Evolutionary conservation across 2,329 filamentous ascomycete genomes (phyloP), one percentile per base, ranked within the genome.

Genomic region (Trichoderma brevicompactum): DNA sequence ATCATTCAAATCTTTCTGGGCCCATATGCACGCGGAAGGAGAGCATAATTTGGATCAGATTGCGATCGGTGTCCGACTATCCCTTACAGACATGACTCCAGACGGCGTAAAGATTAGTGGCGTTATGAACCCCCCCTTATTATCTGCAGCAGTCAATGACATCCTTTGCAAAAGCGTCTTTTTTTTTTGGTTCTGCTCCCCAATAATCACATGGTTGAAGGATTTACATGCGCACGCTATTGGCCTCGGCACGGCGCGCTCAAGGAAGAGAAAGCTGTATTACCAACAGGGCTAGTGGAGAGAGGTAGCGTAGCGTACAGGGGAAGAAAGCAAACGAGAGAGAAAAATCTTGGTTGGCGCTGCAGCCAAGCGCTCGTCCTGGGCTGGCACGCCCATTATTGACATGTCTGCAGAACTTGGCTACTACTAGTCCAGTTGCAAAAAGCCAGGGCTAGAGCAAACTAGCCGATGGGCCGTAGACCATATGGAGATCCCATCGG

Each of bases 401-500:
- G 63, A 65, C 63, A 65, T 53, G 52, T 23, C 23, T 58, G 56
- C 32, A 41, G 41, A 10, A 10, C 41, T 60, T 60, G 56, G 23
- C 23, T 28, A 17, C 44, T 58, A 23, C 41, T 23, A 34, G 55
- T 10, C 34, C 17, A 40, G 50, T 40, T 54, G 50, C 50, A 44
- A 58, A 46, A 38, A 19, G 23, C 59, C 53, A 65, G 46, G 63
- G 54, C 48, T 54, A 64, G 63, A 59, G 49, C 41, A 54, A 28
- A 55, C 56, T 66, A 63, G 59, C 56, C 64, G 64, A 66, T 65
- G 64, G 58, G 43, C 58, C 64, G 58, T 54, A 23, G 63, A 13
- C 55, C 63, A 60, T 52, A 53, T 65, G 63, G 63, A 66, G 65
- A 65, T 67, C 65, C 65, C 65, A 67, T 67, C 65, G 65, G 65